Base-by-base conservation (phyloP, 345 rosid genomes). In the Lepidium sativum region DNA sequence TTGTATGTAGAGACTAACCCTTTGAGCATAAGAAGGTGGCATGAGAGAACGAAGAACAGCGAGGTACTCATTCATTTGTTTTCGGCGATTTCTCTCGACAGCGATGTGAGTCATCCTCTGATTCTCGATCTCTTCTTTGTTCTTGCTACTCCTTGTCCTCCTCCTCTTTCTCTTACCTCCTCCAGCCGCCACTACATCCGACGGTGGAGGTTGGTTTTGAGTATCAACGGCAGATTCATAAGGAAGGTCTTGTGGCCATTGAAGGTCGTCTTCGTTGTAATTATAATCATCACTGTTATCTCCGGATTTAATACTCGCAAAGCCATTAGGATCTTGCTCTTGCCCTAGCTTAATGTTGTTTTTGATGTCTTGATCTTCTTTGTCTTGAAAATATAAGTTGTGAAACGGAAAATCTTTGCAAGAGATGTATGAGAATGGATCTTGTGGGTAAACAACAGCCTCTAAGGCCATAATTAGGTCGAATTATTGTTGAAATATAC, bases 41-140 rank as follows among this genome's bases (percentile, higher is more conserved):
- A 91, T 88, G 65, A 91, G 73, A 53, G 98, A 84, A 45, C 96
- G 84, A 43, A 91, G 91, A 32, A 76, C 86, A 50, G 86, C 70
- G 20, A 91, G 82, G 80, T 86, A 91, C 73, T 91, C 92, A 27
- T 91, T 91, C 98, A 91, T 91, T 67, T 83, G 96, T 74, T 88
- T 91, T 67, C 98, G 87, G 52, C 98, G 96, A 80, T 91, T 91
- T 39, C 98, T 84, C 80, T 91, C 98, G 38, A 91, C 95, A 13
- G 92, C 85, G 70, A 91, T 91, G 75, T 91, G 98, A 77, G 95
- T 91, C 84, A 85, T 86, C 75, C 98, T 83, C 71, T 91, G 96
- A 65, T 78, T 91, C 83, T 91, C 98, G 5, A 91, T 81, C 73
- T 91, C 95, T 70, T 91, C 95, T 54, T 81, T 85, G 80, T 88